Evolutionary conservation across 2,329 filamentous ascomycete species (phyloP).

Genomic region (Beauveria australis): DNA sequence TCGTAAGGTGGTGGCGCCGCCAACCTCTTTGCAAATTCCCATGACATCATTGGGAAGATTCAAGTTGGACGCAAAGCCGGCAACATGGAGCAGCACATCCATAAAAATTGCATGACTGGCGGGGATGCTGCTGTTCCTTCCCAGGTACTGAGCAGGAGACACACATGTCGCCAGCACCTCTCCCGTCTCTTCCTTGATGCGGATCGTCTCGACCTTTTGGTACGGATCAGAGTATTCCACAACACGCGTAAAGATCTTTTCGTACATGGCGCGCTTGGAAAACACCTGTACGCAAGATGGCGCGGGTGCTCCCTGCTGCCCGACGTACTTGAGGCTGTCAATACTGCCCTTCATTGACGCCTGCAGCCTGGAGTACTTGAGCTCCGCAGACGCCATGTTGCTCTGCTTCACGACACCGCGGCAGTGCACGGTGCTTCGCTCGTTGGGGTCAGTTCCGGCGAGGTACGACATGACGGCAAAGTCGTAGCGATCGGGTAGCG

Average conservation of each 20-base stretch:
- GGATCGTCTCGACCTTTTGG: neutral
- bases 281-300: neutral
- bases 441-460: neutral
- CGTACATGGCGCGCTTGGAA: neutral
- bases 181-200: neutral
- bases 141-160: constrained; percentile 14
- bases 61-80: constrained; percentile 24
- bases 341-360: neutral
- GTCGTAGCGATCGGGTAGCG: neutral
- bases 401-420: neutral
- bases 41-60: constrained; percentile 19
- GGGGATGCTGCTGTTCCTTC: neutral
- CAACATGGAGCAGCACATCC: constrained; percentile 24
- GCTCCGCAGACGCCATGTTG: neutral
- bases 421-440: neutral
- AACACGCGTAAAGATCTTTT: neutral
- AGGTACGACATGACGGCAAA: neutral
- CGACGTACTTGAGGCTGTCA: neutral
- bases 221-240: neutral
- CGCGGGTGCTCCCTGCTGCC: neutral
- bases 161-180: neutral
- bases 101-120: constrained; percentile 19
- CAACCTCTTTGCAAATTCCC: constrained; percentile 19
- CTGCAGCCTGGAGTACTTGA: neutral
- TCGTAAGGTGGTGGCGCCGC: constrained; percentile 15